A percentile compares a stretch with the other conserved stretches of the same genome.
These are phyloP conservation scores for Sclerotinia subarctica DNA, from an alignment of 2,329 filamentous ascomycete genomes.

Conservation along the genomic window DNA sequence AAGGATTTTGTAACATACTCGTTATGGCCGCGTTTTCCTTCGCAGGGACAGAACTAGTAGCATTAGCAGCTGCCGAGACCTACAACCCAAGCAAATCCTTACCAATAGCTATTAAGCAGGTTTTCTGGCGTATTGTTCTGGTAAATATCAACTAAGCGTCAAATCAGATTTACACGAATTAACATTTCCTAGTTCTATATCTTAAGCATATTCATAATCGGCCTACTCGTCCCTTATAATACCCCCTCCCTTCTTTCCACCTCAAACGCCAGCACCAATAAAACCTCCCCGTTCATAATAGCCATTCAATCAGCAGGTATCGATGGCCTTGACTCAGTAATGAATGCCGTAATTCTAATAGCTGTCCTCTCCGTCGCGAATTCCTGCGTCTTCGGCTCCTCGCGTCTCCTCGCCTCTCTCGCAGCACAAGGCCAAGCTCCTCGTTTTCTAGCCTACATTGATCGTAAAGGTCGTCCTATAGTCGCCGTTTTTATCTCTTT, in stretches of 20 bases:
- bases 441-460: slow-evolving; percentile 72
- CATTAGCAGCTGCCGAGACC: slow-evolving; percentile 74
- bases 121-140: slow-evolving; percentile 92
- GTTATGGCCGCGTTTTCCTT: slow-evolving; percentile 76
- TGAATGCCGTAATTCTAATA: slow-evolving; percentile 91
- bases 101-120: slow-evolving; percentile 85
- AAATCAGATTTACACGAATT: slow-evolving; percentile 37
- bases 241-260: slow-evolving; percentile 60
- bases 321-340: slow-evolving; percentile 74
- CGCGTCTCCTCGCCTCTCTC: slow-evolving; percentile 82
- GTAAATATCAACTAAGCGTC: slow-evolving; percentile 55
- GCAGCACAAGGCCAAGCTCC: slow-evolving; percentile 87
- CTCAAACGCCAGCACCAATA: slow-evolving; percentile 56
- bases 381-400: slow-evolving; percentile 86
- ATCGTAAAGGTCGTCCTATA: slow-evolving; percentile 76
- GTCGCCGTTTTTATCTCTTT: slow-evolving; percentile 67
- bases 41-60: slow-evolving; percentile 73
- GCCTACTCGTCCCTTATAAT: slow-evolving; percentile 74
- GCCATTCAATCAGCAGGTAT: slow-evolving; percentile 85
- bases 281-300: slow-evolving; percentile 89
- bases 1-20: slow-evolving; percentile 73
- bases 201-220: slow-evolving; percentile 75
- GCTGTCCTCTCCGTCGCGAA: slow-evolving; percentile 90
- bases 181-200: slow-evolving; percentile 67
- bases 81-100: slow-evolving; percentile 77